Evolutionary conservation across 345 rosid species (phyloP).

Genomic region (Balakata baccata): DNA sequence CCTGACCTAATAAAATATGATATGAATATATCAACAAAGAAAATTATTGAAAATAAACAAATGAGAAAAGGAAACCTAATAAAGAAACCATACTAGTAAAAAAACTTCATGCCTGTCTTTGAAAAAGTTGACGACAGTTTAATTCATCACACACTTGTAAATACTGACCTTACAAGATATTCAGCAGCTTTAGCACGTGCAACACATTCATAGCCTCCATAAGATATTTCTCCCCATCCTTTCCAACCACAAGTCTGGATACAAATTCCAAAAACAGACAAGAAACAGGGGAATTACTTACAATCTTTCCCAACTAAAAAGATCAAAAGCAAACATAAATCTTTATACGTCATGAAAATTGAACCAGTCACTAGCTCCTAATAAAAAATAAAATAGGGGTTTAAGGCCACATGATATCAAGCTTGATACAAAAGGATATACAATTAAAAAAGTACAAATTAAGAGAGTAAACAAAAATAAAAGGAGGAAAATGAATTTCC

Average conservation of each 20-base stretch:
- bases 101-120: not conserved
- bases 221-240: conserved; percentile 94
- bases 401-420: too few species aligned
- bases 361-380: not conserved
- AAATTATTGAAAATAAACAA: not conserved
- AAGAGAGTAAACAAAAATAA: too few species aligned
- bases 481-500: too few species aligned
- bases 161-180: conserved; percentile 50
- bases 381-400: not conserved
- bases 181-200: conserved; percentile 85
- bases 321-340: not conserved
- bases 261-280: conserved; percentile 15
- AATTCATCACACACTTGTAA: conserved; percentile 6
- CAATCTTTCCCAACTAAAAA: not conserved
- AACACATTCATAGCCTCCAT: conserved; percentile 72
- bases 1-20: conserved; percentile 52
- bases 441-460: too few species aligned
- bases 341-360: not conserved
- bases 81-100: not conserved
- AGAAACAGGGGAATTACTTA: not conserved
- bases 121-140: conserved; percentile 8
- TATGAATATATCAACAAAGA: conserved; percentile 8
- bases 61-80: not conserved
- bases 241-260: conserved; percentile 85
- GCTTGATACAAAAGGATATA: too few species aligned